Percentiles rank a stretch among this genome's conserved stretches.
Evolutionary conservation across 2,329 filamentous ascomycete species (phyloP).

Genomic region (Aspergillus sp.): DNA sequence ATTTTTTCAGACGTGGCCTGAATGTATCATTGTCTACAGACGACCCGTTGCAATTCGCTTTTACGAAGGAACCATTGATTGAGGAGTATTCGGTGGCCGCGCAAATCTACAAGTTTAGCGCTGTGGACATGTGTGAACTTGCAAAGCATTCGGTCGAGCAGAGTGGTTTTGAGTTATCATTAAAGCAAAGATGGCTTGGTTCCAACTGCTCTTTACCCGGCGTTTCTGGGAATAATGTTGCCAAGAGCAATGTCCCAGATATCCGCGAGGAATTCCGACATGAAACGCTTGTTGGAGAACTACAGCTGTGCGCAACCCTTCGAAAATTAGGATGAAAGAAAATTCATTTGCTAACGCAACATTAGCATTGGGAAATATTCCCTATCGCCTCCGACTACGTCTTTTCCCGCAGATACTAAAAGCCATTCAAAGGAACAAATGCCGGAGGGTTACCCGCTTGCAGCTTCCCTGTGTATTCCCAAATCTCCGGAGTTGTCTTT

Average conservation of each 20-base stretch:
- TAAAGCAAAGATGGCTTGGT: constrained; percentile 93
- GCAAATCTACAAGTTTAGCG: constrained; percentile 96
- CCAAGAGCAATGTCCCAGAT: constrained; percentile 94
- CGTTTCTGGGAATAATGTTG: constrained; percentile 82
- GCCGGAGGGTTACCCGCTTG: not conserved
- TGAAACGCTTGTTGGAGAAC: constrained; percentile 80
- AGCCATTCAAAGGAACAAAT: not conserved
- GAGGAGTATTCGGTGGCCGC: constrained; percentile 98
- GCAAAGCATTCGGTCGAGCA: constrained; percentile 95
- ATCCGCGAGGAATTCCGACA: constrained; percentile 86
- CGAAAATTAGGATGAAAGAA: not conserved
- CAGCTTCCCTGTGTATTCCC: not conserved
- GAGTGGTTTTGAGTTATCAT: constrained; percentile 83
- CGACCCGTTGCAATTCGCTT: constrained; percentile 95
- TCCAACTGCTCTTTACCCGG: constrained; percentile 74
- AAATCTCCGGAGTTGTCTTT: not conserved
- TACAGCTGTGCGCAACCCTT: constrained; percentile 65
- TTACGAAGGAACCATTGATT: constrained; percentile 96
- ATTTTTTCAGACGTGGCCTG: constrained; percentile 90
- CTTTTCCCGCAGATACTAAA: not conserved
- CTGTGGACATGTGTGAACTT: constrained; percentile 97
- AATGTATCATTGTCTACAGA: constrained; percentile 97
- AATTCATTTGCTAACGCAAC: not conserved
- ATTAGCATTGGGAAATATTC: not conserved
- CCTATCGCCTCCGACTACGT: not conserved